Conservation (phyloP, 2,329 filamentous ascomycete species). For the Pseudocercospora fuligena region DNA sequence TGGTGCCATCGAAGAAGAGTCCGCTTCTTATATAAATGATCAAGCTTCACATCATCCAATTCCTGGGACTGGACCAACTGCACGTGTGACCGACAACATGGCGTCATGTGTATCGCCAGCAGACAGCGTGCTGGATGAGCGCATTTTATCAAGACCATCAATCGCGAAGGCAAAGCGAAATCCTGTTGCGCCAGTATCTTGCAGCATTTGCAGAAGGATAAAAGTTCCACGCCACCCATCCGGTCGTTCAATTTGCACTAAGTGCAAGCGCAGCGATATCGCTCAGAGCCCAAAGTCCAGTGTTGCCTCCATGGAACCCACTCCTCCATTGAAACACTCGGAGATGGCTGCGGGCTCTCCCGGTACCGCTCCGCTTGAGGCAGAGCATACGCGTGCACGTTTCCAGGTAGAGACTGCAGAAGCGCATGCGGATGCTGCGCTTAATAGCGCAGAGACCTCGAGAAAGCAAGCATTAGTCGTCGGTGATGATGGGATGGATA, state of each 20-base stretch:
- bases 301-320: not conserved
- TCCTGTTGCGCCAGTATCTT: constrained; percentile 1
- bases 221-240: constrained; percentile 18
- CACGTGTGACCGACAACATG: not conserved
- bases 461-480: not conserved
- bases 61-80: not conserved
- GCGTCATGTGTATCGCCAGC: constrained; percentile 10
- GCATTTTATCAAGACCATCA: not conserved
- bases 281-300: not conserved
- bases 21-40: not conserved
- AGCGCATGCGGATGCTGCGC: not conserved
- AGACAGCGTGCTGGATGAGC: constrained; percentile 18
- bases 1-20: not conserved
- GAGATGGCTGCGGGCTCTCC: not conserved
- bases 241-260: constrained; percentile 10
- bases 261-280: constrained; percentile 11
- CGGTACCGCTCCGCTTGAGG: not conserved
- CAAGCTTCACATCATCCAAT: not conserved
- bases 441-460: not conserved
- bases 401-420: no score
- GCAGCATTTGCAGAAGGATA: constrained; percentile 10
- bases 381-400: no score
- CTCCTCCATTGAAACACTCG: not conserved
- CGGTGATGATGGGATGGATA: not conserved
- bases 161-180: constrained; percentile 6